Percentiles rank a stretch among this genome's conserved stretches.
These are phyloP conservation scores for Eudorina sp. DNA, from an alignment of 139 green algal genomes.

Conservation along the genomic window DNA sequence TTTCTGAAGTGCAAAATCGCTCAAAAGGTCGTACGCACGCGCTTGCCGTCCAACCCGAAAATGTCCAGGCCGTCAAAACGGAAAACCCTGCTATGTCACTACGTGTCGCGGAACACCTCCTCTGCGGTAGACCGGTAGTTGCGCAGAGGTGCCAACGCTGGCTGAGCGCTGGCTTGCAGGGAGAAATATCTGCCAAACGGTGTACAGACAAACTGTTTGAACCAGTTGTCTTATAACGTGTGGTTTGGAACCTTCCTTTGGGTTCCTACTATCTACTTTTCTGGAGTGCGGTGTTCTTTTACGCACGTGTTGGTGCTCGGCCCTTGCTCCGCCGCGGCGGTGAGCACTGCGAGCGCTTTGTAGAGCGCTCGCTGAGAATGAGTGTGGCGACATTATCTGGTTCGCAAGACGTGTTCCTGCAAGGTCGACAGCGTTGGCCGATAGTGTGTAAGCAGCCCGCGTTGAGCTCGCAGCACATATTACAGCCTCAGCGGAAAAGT, in stretches of 20 bases:
- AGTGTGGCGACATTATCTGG: background rate
- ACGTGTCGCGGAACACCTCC: no score
- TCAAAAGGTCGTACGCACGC: no score
- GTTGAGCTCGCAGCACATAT: background rate
- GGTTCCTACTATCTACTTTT: background rate
- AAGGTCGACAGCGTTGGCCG: background rate
- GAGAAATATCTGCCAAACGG: background rate
- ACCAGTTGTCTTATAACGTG: background rate
- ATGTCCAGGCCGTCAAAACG: no score
- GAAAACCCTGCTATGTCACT: no score
- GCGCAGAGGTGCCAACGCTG: no score
- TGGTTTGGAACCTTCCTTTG: no score
- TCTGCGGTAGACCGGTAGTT: no score
- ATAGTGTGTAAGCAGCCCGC: background rate
- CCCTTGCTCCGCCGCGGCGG: background rate
- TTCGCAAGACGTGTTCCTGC: background rate
- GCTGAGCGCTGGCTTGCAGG: no score
- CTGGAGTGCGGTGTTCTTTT: background rate
- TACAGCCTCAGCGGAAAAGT: background rate
- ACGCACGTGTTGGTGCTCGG: background rate
- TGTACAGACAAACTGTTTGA: background rate
- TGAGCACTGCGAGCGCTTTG: background rate
- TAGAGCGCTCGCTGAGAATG: constrained; percentile 32
- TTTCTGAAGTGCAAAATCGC: no score
- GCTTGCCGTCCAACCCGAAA: no score